A percentile compares a stretch with the other conserved stretches of the same genome.
These are phyloP conservation scores for Alternaria gaisen DNA, from an alignment of 2,329 filamentous ascomycete species.

Conservation along the genomic window DNA sequence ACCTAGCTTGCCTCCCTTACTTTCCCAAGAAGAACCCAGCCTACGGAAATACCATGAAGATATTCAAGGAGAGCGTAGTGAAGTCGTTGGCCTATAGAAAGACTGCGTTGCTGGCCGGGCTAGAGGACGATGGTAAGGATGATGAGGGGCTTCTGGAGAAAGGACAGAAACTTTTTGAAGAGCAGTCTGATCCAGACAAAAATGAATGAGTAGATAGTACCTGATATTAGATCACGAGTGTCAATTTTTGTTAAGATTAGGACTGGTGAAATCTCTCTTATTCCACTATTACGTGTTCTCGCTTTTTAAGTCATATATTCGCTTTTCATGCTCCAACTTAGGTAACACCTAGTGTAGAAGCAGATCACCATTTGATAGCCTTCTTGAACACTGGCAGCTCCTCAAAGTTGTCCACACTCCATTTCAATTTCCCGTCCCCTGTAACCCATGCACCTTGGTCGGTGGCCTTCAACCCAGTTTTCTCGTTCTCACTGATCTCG, in stretches of 20 bases:
- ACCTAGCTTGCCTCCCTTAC: slow-evolving; percentile 17
- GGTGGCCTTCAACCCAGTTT: slow-evolving; percentile 36
- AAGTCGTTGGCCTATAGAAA: slow-evolving; percentile 18
- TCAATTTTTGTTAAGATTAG: neutral
- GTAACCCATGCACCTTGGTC: slow-evolving; percentile 50
- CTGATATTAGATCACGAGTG: neutral
- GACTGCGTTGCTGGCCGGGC: slow-evolving; percentile 18
- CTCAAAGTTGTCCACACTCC: slow-evolving; percentile 43
- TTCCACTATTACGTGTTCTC: neutral
- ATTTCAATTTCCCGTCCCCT: slow-evolving; percentile 38
- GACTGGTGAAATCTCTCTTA: neutral
- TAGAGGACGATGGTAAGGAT: slow-evolving; percentile 13
- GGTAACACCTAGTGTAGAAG: neutral
- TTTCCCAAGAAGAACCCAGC: slow-evolving; percentile 19
- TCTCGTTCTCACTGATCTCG: slow-evolving; percentile 43
- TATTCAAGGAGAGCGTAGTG: slow-evolving; percentile 20
- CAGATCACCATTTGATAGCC: slow-evolving; percentile 38
- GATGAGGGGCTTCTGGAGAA: slow-evolving; percentile 7
- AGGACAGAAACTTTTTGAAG: slow-evolving; percentile 25
- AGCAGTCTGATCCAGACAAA: neutral
- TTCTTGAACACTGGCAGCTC: slow-evolving; percentile 47
- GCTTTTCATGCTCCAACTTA: neutral
- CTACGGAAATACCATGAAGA: slow-evolving; percentile 26
- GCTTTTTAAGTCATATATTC: neutral
- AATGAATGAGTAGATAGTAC: neutral